phyloP scores from a whole-genome alignment of 2,329 filamentous ascomycete species.

The Chaetomiaceae sp. region DNA sequence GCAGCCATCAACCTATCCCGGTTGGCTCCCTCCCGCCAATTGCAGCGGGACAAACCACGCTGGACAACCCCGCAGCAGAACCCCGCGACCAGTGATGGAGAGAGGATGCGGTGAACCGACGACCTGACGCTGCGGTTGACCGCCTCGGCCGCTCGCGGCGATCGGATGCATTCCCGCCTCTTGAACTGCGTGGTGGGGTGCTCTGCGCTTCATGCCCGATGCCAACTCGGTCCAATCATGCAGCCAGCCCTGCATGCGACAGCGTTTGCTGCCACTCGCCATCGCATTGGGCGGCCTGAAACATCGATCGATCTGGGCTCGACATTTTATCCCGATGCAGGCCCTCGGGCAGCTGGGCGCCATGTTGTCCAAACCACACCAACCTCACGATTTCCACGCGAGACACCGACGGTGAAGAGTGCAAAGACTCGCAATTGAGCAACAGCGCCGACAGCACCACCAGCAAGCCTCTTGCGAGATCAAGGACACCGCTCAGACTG shows the following conservation, averaged over 20 bases:
- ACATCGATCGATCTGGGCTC: slow-evolving; percentile 8
- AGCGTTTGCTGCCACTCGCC: slow-evolving; percentile 8
- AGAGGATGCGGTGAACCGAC: slow-evolving; percentile 15
- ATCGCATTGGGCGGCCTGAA: slow-evolving; percentile 18
- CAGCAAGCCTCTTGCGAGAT: neutral
- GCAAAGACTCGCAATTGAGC: no score
- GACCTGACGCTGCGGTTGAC: no score
- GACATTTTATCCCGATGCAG: slow-evolving; percentile 6
- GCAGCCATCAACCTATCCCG: neutral
- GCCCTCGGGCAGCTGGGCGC: neutral
- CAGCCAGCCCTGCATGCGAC: slow-evolving; percentile 9
- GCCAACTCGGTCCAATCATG: slow-evolving; percentile 15
- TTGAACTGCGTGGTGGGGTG: slow-evolving; percentile 2
- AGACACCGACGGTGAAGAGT: no score
- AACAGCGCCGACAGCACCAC: neutral
- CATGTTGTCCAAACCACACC: neutral
- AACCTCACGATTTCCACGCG: neutral
- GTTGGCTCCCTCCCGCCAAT: slow-evolving; percentile 8
- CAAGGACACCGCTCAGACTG: neutral
- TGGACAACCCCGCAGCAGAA: slow-evolving; percentile 1
- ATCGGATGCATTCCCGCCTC: slow-evolving; percentile 10
- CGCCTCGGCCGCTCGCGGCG: neutral
- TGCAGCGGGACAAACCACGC: neutral
- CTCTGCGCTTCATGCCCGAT: slow-evolving; percentile 19
- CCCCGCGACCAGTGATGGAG: neutral